Base-by-base conservation (phyloP, 805 yeast genomes). In the Saccharomycopsis capsularis region DNA sequence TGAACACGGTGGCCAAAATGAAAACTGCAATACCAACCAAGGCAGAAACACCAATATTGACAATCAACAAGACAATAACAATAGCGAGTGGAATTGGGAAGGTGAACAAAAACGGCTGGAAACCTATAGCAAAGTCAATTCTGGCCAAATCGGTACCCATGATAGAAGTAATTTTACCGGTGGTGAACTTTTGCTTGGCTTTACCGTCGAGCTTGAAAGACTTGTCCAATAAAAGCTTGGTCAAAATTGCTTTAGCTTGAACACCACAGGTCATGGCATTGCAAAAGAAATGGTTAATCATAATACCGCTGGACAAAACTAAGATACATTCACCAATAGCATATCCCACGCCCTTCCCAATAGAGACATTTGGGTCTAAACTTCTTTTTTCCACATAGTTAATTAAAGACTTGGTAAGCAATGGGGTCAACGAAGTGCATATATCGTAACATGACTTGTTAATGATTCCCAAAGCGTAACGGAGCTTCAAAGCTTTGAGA, bases 101-200 rank as follows among this genome's bases (percentile, higher is more conserved):
- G 18, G 78, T 67, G 50, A 78, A 55, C 11, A 77, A 63, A 57
- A 78, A 73, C 2, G 82, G 79, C 56, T 78, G 78, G 58, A 79
- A 80, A 3, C 76, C 78, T 42, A 77, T 63, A 18, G 87, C 86
- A 55, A 81, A 68, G 61, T 85, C 93, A 46, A 86, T 73, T 57
- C 91, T 75, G 16, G 86, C 75, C 38, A 85, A 69, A 62, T 86
- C 95, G 3, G 90, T 80, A 34, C 90, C 82, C 71, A 87, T 71
- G 62, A 85, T 60, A 3, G 88, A 79, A 13, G 95, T 84, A 51
- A 86, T 71, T 47, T 72, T 75, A 25, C 89, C 81, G 16, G 78
- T 66, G 0, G 89, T 73, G 59, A 62, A 84, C 42, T 68, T 64
- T 55, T 74, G 73, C 47, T 74, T 72, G 2, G 88, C 71, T 43